A percentile compares a stretch with the other conserved stretches of the same genome.
phyloP scores from a whole-genome alignment of 2,329 filamentous ascomycete species.

The Chrysoporthe deuterocubensis region DNA sequence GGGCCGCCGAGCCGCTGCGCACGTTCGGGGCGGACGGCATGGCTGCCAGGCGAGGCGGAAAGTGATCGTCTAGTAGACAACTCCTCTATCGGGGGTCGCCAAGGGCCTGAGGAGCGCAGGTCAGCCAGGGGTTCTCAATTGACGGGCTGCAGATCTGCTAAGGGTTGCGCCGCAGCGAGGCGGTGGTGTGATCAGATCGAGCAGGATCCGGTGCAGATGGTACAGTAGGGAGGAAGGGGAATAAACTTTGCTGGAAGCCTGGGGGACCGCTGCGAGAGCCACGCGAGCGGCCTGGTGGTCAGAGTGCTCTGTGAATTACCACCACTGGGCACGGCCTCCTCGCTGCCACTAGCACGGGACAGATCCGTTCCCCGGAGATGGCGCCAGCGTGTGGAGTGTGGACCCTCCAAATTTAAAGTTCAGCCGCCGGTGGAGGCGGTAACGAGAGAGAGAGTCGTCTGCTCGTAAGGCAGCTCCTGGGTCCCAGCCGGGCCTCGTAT shows the following conservation, averaged over 20 bases:
- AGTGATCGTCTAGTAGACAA: background rate
- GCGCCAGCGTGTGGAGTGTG: constrained; percentile 8
- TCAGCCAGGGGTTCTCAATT: constrained; percentile 1
- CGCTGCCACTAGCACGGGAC: constrained; percentile 6
- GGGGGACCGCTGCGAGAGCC: constrained; percentile 18
- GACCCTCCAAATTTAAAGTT: constrained; percentile 8
- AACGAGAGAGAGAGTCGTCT: background rate
- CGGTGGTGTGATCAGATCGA: constrained; percentile 7
- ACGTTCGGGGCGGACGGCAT: constrained; percentile 17
- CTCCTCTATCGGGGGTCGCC: too few species aligned
- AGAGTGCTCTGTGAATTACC: background rate
- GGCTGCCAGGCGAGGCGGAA: constrained; percentile 10
- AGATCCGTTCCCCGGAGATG: constrained; percentile 7
- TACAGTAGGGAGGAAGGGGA: background rate
- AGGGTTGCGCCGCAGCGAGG: background rate
- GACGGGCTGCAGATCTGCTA: background rate
- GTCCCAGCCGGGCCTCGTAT: background rate
- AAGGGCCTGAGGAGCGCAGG: background rate
- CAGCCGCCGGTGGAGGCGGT: constrained; percentile 12
- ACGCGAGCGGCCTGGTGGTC: background rate
- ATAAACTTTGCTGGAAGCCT: constrained; percentile 20
- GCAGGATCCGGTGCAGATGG: background rate
- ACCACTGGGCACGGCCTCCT: background rate
- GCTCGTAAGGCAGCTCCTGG: background rate
- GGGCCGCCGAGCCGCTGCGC: constrained; percentile 29